These are phyloP conservation scores for Scenedesmus sp. DNA, from an alignment of 163 green algal genomes.

Conservation along the genomic window DNA sequence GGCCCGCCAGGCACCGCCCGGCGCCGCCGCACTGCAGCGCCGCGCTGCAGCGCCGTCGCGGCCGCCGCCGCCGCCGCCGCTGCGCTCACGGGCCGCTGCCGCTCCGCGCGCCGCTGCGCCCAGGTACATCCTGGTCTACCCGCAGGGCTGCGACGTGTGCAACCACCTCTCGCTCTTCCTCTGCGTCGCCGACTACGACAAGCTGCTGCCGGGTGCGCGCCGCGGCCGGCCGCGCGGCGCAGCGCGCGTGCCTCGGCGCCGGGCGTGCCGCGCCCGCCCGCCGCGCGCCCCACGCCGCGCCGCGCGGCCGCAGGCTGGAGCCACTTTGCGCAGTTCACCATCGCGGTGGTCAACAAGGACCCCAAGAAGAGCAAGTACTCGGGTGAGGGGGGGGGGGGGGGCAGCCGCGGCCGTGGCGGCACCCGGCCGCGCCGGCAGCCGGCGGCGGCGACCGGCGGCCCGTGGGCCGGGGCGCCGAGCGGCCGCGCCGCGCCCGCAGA, in stretches of 20 bases:
- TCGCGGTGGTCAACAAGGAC: conserved; percentile 97
- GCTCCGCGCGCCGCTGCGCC: not conserved
- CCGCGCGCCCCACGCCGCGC: not conserved
- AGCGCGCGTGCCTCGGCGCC: too few species aligned
- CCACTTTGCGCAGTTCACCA: conserved; percentile 98
- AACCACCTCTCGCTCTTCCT: conserved; percentile 99
- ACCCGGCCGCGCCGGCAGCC: not conserved
- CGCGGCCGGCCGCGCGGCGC: too few species aligned
- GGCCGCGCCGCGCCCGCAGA: conserved; percentile 62
- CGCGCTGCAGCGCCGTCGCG: not conserved
- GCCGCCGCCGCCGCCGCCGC: not conserved
- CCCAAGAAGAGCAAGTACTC: conserved; percentile 98
- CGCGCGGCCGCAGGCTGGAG: conserved; percentile 80
- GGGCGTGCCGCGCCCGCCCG: too few species aligned
- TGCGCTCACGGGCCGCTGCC: not conserved
- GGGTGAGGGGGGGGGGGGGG: conserved; percentile 55
- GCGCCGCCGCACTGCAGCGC: not conserved
- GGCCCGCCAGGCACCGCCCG: not conserved
- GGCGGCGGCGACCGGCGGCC: too few species aligned
- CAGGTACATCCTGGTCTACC: conserved; percentile 99
- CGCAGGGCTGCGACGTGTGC: conserved; percentile 97
- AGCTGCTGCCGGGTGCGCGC: conserved; percentile 94
- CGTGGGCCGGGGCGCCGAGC: too few species aligned
- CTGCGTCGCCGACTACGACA: conserved; percentile 99
- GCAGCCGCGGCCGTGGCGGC: not conserved